Evolutionary conservation across 2,329 filamentous ascomycete genomes (phyloP).

Genomic region (Epichloe bromicola): DNA sequence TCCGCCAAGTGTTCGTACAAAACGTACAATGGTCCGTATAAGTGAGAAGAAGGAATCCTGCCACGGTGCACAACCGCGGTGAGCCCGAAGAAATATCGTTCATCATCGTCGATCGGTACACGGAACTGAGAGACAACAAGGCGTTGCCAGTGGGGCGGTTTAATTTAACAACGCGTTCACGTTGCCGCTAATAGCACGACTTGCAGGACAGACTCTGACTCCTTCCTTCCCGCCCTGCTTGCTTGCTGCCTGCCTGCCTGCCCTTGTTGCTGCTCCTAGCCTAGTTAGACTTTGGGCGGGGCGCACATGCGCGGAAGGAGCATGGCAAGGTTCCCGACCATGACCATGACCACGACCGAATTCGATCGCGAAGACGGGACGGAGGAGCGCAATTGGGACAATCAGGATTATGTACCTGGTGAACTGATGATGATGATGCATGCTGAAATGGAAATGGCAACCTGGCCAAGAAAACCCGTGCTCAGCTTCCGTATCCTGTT

Average conservation of each 20-base stretch:
- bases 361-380: constrained; percentile 2
- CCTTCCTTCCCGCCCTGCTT: too few relatives aligned
- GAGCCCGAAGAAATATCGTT: not conserved
- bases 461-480: too few relatives aligned
- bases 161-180: not conserved
- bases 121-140: not conserved
- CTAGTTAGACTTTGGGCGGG: not conserved
- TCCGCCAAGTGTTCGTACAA: not conserved
- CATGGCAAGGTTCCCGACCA: not conserved
- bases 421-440: not conserved
- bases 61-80: not conserved
- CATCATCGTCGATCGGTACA: not conserved
- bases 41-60: not conserved
- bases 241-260: too few relatives aligned
- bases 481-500: not conserved
- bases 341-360: not conserved
- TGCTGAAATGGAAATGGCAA: not conserved
- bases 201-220: too few relatives aligned
- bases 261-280: not conserved
- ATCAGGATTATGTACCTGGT: not conserved
- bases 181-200: not conserved
- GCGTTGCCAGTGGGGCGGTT: not conserved
- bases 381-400: not conserved
- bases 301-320: not conserved
- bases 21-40: not conserved